Percentiles rank a stretch among this genome's conserved stretches.
phyloP scores from a whole-genome alignment of 768 basidiomycete genomes.

The Naganishia vishniacii region DNA sequence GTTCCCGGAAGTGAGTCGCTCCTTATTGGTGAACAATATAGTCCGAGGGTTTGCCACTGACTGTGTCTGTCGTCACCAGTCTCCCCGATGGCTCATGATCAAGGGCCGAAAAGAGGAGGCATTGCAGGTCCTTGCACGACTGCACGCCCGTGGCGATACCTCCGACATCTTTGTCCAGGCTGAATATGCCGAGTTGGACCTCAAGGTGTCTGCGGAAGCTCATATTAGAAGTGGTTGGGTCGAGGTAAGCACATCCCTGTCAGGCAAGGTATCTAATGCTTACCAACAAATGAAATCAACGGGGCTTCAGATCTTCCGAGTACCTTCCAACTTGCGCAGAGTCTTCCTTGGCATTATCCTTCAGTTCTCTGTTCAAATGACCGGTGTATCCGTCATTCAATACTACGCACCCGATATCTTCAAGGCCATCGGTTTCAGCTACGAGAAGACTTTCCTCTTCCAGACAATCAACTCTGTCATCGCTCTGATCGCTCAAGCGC shows the following conservation, averaged over 20 bases:
- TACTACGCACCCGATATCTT: conserved; percentile 28
- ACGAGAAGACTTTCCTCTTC: conserved; percentile 53
- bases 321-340: conserved; percentile 32
- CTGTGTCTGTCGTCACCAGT: conserved; percentile 31
- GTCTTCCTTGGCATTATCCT: conserved; percentile 48
- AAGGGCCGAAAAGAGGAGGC: conserved; percentile 55
- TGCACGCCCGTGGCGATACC: conserved; percentile 56
- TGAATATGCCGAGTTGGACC: conserved; percentile 39
- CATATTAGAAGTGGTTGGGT: conserved; percentile 5
- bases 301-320: conserved; percentile 51
- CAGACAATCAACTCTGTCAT: conserved; percentile 56
- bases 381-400: conserved; percentile 58
- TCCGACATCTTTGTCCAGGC: conserved; percentile 54
- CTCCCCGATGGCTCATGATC: conserved; percentile 58
- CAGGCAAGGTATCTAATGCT: too few relatives aligned
- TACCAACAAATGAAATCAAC: too few relatives aligned
- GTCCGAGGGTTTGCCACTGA: conserved; percentile 26
- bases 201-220: conserved; percentile 14
- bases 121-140: conserved; percentile 52
- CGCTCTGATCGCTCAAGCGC: conserved; percentile 55
- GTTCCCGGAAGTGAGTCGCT: conserved; percentile 52
- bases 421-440: conserved; percentile 52
- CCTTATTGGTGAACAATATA: not conserved
- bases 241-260: not conserved
- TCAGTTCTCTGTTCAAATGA: conserved; percentile 61